Percentiles rank a stretch among this genome's conserved stretches.
Conservation (phyloP, 2,329 filamentous ascomycete genomes). For the Onygenales sp. region DNA sequence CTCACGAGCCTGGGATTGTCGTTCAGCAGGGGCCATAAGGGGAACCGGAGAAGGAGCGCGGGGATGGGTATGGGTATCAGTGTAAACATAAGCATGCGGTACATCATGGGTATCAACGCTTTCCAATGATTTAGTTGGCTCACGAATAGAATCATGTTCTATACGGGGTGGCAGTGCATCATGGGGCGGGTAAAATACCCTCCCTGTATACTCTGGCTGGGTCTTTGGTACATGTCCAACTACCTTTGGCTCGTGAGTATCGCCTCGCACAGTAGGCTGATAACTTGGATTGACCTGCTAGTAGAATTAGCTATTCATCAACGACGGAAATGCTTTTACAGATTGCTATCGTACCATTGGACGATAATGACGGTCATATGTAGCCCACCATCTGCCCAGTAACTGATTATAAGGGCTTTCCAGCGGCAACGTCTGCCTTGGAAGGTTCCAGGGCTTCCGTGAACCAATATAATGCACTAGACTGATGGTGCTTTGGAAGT, state of each 20-base stretch:
- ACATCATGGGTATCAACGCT: background rate
- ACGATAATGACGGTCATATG: constrained; percentile 80
- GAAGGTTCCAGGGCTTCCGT: constrained; percentile 77
- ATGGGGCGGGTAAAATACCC: background rate
- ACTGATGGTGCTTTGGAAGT: constrained; percentile 83
- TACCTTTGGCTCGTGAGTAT: background rate
- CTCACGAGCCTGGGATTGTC: background rate
- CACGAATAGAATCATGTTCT: background rate
- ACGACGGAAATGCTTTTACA: background rate
- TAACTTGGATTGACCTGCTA: background rate
- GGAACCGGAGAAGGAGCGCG: background rate
- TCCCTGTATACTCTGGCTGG: background rate
- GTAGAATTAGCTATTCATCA: background rate
- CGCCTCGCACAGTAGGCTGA: background rate
- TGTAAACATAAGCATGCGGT: background rate
- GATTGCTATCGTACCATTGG: constrained; percentile 18
- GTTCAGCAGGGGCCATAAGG: background rate
- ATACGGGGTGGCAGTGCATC: background rate
- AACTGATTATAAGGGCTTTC: constrained; percentile 65
- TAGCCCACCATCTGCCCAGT: constrained; percentile 82
- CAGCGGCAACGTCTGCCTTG: constrained; percentile 25
- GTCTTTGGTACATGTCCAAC: background rate
- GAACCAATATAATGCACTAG: constrained; percentile 91
- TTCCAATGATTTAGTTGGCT: background rate
- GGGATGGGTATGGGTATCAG: background rate